These are phyloP conservation scores for Apiospora arundinis DNA, from an alignment of 2,329 filamentous ascomycete genomes.

Conservation along the genomic window DNA sequence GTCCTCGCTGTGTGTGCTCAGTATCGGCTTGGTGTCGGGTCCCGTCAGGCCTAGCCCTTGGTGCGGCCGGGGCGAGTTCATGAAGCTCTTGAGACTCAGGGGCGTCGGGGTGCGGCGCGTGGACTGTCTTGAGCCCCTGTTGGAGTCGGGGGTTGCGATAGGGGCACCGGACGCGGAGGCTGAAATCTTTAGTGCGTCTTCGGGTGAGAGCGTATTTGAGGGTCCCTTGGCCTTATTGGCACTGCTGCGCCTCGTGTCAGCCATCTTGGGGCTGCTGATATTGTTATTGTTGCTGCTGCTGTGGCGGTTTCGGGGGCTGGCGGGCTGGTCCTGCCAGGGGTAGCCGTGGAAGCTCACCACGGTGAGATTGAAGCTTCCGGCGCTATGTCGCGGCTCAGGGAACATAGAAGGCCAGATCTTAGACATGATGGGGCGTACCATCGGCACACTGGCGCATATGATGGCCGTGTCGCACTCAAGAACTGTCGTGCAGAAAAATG, in stretches of 20 bases:
- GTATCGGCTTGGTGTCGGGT: slow-evolving; percentile 10
- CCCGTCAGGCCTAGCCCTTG: not conserved
- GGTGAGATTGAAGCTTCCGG: slow-evolving; percentile 18
- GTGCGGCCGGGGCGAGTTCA: not conserved
- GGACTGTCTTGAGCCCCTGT: not conserved
- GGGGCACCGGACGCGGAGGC: not conserved
- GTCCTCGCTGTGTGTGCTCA: not conserved
- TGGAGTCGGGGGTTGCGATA: not conserved
- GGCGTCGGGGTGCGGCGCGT: slow-evolving; percentile 15
- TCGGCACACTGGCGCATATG: slow-evolving; percentile 18
- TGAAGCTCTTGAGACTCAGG: slow-evolving; percentile 12
- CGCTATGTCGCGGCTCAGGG: not conserved
- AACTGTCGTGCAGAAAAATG: slow-evolving; percentile 13
- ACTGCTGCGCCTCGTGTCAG: not conserved
- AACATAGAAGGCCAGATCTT: slow-evolving; percentile 1
- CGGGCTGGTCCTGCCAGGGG: slow-evolving; percentile 16
- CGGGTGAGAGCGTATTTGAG: not conserved
- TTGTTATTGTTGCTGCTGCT: not conserved
- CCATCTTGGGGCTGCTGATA: not conserved
- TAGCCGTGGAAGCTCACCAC: slow-evolving; percentile 20
- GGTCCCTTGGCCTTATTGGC: not conserved
- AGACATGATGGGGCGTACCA: slow-evolving; percentile 12
- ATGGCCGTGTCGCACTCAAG: slow-evolving; percentile 19
- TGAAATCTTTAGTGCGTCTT: not conserved
- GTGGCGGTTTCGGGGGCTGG: not conserved